Base-by-base conservation (phyloP, 2,329 filamentous ascomycete genomes). In the Colletotrichum sp. region DNA sequence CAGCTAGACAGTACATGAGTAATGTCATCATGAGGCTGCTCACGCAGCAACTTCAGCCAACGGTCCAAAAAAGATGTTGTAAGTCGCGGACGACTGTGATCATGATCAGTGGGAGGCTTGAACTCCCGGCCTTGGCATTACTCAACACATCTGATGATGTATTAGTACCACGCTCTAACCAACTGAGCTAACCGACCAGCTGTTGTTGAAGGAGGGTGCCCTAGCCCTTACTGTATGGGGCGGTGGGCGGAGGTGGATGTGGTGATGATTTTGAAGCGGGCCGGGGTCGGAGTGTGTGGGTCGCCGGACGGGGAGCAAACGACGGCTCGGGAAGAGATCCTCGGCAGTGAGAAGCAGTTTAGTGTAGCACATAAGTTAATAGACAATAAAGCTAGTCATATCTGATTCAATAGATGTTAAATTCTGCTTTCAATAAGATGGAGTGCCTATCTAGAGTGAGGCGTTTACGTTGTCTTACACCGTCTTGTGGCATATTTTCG, bases 141-240 rank as follows among this genome's bases (percentile, higher is more conserved):
- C 63, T 66, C 9, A 66, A 52, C 36, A 66, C 28, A 39, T 30
- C 15, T 8, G 63, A 21, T 66, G 36, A 66, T 39, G 28, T 66
- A 66, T 66, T 66, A 66, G 63, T 66, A 66, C 63, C 63, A 66
- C 63, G 63, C 63, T 66, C 63, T 66, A 66, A 66, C 63, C 63
- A 68, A 44, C 44, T 68, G 65, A 63, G 59, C 59, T 63, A 63
- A 63, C 59, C 59, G 59, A 63, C 59, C 59, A 15, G 12, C 28
- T 36, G 30, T 30, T n/a, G 18, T 3, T 63, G 10, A 15, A 32
- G 12, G 0, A 3, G 1, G 2, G 1, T 21, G 59, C 59, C 30
- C 59, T 36, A 63, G 32, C 59, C 59, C 59, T 63, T 12, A 15
- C 30, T 63, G 30, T 21, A 63, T 36, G 59, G 59, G 30, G 59